Base-by-base conservation (phyloP, 768 basidiomycete genomes). In the Wakefieldia striispora region DNA sequence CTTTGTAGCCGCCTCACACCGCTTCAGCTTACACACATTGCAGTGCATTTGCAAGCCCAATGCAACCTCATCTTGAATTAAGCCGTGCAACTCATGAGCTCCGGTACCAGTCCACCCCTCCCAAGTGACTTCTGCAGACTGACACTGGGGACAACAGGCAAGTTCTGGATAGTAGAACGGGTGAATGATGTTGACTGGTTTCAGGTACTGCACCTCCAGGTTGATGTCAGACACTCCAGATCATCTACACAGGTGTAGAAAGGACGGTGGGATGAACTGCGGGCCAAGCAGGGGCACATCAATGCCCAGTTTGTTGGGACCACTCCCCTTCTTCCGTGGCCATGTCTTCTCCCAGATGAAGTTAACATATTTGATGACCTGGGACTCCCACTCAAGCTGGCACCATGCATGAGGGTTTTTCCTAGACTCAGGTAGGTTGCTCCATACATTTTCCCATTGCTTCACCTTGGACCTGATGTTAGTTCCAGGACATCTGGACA, bases 101-200 rank as follows among this genome's bases (percentile, higher is more conserved):
- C 51, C 51, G 2, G 36, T 54, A 2, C 10, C 17, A 0, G 36
- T 54, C 53, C 50, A 54, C 1, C 51, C 45, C 3, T 54, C 45
- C 41, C 44, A 54, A 2, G 14, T 21, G 5, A 47, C n/a, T 0
- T 47, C 10, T 3, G 37, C 19, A 3, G 35, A 46, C 1, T 11
- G 19, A 9, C 50, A 52, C 8, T 17, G 17, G 1, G 44, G 53
- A 31, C 53, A 54, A 1, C 3, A 4, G 1, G 36, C 34, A 3
- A 54, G 53, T 16, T 47, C 45, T 2, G 35, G 35, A 10, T 45
- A 37, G 7, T 37, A 45, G 17, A 37, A 37, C 3, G 11, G 35
- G 10, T 37, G 44, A 6, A 40, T 2, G 7, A 47, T 47, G 12
- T 39, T 47, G 16, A 47, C 16, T 1, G 27, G 36, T 21, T 46